A percentile compares a stretch with the other conserved stretches of the same genome.
Evolutionary conservation across 106 monocot genomes (phyloP).

Genomic region (Dioscorea alata): DNA sequence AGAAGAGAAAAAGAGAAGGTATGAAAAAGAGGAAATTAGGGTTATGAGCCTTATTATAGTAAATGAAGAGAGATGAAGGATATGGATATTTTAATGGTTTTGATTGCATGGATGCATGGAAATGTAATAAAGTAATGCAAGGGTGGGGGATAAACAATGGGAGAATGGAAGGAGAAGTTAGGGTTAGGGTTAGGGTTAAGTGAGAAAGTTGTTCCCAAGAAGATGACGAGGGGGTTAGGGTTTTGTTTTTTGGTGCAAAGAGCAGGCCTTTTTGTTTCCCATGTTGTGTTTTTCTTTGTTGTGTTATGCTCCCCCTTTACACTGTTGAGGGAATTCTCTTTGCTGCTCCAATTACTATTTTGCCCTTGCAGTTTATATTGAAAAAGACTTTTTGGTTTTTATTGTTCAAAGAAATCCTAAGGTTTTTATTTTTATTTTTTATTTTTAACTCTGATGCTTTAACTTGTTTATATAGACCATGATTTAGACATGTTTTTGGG

Average conservation of each 20-base stretch:
- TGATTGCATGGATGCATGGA: not conserved
- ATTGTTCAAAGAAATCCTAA: no score
- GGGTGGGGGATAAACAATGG: no score
- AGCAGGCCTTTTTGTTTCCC: slow-evolving; percentile 18
- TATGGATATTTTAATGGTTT: not conserved
- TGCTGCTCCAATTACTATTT: not conserved
- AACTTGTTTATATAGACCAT: not conserved
- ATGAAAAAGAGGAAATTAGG: not conserved
- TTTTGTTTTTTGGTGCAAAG: slow-evolving; percentile 2
- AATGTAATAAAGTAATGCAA: not conserved
- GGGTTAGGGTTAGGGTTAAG: not conserved
- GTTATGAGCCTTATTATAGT: no score
- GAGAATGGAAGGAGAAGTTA: not conserved
- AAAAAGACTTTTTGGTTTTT: not conserved
- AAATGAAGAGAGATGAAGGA: not conserved
- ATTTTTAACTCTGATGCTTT: no score
- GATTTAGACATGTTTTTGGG: no score
- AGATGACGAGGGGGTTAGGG: not conserved
- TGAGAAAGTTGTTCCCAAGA: not conserved
- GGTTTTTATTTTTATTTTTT: not conserved
- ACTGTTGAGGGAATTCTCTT: not conserved
- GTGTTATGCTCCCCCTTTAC: not conserved
- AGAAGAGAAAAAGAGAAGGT: not conserved
- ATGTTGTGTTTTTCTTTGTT: not conserved
- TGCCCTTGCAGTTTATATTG: not conserved